Conservation (phyloP, 805 yeast genomes). For the Wickerhamomyces queroliae region DNA sequence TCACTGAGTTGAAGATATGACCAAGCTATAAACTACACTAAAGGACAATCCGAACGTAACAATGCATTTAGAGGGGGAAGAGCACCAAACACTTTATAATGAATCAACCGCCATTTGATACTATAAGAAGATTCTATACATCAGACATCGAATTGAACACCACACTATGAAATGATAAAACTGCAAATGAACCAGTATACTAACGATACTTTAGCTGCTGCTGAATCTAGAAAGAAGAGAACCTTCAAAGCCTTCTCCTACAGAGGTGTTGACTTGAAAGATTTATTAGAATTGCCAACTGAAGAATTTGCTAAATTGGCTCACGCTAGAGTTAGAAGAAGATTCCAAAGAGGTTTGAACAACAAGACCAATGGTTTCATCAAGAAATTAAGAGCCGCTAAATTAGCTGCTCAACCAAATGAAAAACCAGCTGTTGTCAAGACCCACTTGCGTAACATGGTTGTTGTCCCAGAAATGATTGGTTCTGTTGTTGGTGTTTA, state of each 20-base stretch:
- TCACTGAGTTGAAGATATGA: too few relatives aligned
- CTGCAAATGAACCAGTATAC: too few relatives aligned
- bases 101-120: too few relatives aligned
- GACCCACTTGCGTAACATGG: conserved; percentile 99
- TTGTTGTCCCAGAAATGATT: conserved; percentile 99
- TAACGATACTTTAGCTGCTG: conserved; percentile 23
- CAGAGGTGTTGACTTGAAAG: conserved; percentile 98
- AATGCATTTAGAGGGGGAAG: too few relatives aligned
- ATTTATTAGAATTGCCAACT: conserved; percentile 87
- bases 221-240: conserved; percentile 73
- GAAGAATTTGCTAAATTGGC: conserved; percentile 97
- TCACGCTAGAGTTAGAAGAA: conserved; percentile 99
- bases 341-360: conserved; percentile 97
- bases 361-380: conserved; percentile 93
- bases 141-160: too few relatives aligned
- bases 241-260: conserved; percentile 92
- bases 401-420: conserved; percentile 79
- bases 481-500: conserved; percentile 98
- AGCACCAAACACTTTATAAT: too few relatives aligned
- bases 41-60: too few relatives aligned
- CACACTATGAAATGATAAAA: too few relatives aligned
- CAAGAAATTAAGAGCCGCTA: conserved; percentile 97
- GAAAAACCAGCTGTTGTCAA: conserved; percentile 98
- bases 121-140: too few relatives aligned
- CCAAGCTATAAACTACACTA: too few relatives aligned